phyloP scores from a whole-genome alignment of 2,329 filamentous ascomycete species.

The Conoideocrella luteorostrata region DNA sequence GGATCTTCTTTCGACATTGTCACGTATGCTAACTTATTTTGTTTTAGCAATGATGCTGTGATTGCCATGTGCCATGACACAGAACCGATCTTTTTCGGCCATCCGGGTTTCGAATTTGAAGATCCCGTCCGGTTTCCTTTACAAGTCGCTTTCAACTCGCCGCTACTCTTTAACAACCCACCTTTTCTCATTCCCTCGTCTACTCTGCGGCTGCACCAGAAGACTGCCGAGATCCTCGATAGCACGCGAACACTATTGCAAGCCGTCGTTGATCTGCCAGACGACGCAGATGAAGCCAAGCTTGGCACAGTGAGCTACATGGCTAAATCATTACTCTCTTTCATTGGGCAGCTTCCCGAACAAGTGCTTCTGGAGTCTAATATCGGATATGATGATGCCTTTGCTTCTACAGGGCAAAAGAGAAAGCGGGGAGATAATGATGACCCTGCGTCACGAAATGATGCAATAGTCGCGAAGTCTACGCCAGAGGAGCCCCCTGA shows the following conservation, averaged over 20 bases:
- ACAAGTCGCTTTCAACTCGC: constrained; percentile 40
- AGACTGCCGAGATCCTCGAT: constrained; percentile 44
- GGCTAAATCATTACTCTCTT: constrained; percentile 33
- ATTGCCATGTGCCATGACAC: constrained; percentile 43
- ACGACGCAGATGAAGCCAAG: constrained; percentile 26
- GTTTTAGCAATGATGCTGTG: constrained; percentile 36
- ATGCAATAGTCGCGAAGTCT: constrained; percentile 3
- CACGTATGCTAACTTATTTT: constrained; percentile 13
- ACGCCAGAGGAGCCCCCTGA: constrained; percentile 26
- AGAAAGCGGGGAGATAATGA: constrained; percentile 11
- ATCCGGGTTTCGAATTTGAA: constrained; percentile 34
- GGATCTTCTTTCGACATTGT: too few species aligned
- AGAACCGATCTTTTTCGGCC: constrained; percentile 34
- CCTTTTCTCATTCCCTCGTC: constrained; percentile 36
- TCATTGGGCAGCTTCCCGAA: constrained; percentile 28
- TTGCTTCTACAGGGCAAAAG: constrained; percentile 7
- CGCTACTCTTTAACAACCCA: constrained; percentile 35
- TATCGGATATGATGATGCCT: not conserved
- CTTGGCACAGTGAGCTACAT: constrained; percentile 32
- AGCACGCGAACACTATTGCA: constrained; percentile 42
- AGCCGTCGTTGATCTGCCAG: constrained; percentile 33
- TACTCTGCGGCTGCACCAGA: constrained; percentile 36
- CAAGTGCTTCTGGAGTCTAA: constrained; percentile 15
- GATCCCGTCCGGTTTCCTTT: constrained; percentile 33
- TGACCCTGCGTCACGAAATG: constrained; percentile 4